phyloP scores from a whole-genome alignment of 768 basidiomycete species.

The Suillus lakei region DNA sequence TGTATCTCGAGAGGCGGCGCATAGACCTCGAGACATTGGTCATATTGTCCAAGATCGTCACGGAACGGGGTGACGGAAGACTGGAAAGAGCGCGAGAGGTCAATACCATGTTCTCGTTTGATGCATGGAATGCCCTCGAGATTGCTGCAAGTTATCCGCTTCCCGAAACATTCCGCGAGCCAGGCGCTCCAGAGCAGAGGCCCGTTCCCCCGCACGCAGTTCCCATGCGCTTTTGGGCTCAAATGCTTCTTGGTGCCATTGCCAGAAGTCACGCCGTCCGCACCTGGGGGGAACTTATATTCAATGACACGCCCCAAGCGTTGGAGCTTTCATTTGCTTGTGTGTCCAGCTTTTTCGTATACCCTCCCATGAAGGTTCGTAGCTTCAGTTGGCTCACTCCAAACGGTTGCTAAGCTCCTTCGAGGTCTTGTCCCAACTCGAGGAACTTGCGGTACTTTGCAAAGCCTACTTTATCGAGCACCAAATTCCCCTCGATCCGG shows the following conservation, averaged over 20 bases:
- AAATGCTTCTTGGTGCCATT: conserved; percentile 46
- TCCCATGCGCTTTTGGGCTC: conserved; percentile 57
- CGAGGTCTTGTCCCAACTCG: conserved; percentile 47
- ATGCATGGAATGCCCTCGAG: conserved; percentile 60
- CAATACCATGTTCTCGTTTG: conserved; percentile 47
- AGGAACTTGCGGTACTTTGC: conserved; percentile 46
- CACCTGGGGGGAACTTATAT: conserved; percentile 39
- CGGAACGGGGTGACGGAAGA: conserved; percentile 38
- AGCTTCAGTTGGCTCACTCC: neutral
- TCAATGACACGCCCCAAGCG: conserved; percentile 20
- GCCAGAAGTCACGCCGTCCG: conserved; percentile 45
- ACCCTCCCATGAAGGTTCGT: conserved; percentile 47
- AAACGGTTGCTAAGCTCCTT: neutral
- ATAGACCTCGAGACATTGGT: conserved; percentile 48
- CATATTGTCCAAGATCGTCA: conserved; percentile 47
- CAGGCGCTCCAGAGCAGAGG: conserved; percentile 7
- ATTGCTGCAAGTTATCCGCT: conserved; percentile 42
- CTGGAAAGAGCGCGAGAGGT: conserved; percentile 44
- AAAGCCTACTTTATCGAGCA: conserved; percentile 38
- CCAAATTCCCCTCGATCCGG: conserved; percentile 33
- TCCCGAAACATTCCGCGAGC: conserved; percentile 34
- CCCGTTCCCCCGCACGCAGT: conserved; percentile 34
- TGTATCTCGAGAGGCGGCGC: conserved; percentile 50
- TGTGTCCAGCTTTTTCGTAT: conserved; percentile 57
- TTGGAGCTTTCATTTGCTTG: conserved; percentile 54